Base-by-base conservation (phyloP, 1,284 basidiomycete species). In the Cryptococcus neoformans region DNA sequence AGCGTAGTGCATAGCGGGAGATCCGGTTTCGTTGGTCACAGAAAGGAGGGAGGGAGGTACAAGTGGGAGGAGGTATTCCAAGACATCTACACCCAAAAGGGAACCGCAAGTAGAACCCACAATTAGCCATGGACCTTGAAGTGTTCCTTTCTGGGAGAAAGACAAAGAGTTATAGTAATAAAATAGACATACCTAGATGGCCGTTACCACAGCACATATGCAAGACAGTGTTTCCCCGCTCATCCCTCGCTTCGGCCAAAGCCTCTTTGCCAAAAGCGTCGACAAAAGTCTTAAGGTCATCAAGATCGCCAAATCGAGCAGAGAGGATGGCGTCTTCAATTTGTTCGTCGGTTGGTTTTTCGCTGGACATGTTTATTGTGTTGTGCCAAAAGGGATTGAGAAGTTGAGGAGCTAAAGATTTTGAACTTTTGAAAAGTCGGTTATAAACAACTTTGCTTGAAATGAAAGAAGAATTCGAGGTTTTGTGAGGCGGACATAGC, bases 151-250 rank as follows among this genome's bases (percentile, higher is more conserved):
- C 34, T 3, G 7, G 28, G 28, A 4, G 28, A 28, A 4, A 28
- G 28, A 28, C 4, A 28, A 28, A 28, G 28, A 28, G 28, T 3
- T 47, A 34, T 4, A 42, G 34, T 12, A 11, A 7, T 42, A 1
- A 0, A 16, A 17, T 36, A 36, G 37, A 75, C 83, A 79, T 73
- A 92, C 91, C 89, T 77, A 81, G 70, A 78, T 94, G 92, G 2
- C 92, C 92, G 72, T 95, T 94, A 0, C 82, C 92, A 62, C 84
- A 85, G 12, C 82, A 81, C 90, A 94, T 93, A 75, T 94, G 92
- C 51, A 94, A 77, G 40, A 85, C 78, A 6, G 83, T 85, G 78
- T 92, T 94, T 34, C 84, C 87, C 68, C 87, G 83, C 54, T 87
- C 86, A 78, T 94, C 92, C 44, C 80, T 82, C 17, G 84, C 78